Conservation (phyloP, 2,329 filamentous ascomycete species). For the Blastomyces silverae region DNA sequence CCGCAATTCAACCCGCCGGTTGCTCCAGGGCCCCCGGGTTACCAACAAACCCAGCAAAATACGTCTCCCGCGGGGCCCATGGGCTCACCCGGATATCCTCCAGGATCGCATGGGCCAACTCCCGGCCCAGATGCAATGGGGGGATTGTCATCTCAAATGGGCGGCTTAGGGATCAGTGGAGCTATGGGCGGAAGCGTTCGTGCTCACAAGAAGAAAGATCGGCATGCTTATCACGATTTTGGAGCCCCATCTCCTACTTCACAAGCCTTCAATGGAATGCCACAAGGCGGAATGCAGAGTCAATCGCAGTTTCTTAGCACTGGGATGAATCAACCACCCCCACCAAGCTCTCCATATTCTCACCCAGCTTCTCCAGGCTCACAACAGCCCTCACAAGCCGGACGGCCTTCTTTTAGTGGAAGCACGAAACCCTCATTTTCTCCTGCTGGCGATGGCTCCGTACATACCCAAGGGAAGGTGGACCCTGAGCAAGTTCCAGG, state of each 20-base stretch:
- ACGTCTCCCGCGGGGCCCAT: conserved; percentile 25
- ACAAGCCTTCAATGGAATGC: conserved; percentile 63
- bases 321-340: conserved; percentile 38
- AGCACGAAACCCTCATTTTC: conserved; percentile 32
- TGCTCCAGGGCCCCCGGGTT: conserved; percentile 33
- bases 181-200: conserved; percentile 43
- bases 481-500: conserved; percentile 91
- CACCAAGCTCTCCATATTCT: conserved; percentile 28
- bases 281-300: conserved; percentile 48
- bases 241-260: conserved; percentile 63
- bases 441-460: conserved; percentile 47
- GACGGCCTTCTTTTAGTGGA: conserved; percentile 33
- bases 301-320: conserved; percentile 54
- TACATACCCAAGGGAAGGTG: conserved; percentile 65
- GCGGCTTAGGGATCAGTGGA: conserved; percentile 60
- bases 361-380: conserved; percentile 24
- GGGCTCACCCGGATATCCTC: conserved; percentile 11
- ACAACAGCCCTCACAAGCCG: conserved; percentile 38
- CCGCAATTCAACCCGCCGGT: conserved; percentile 47
- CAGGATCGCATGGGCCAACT: conserved; percentile 8
- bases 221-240: conserved; percentile 84
- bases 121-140: conserved; percentile 32
- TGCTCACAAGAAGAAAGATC: conserved; percentile 76
- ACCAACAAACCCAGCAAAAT: conserved; percentile 18
- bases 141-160: conserved; percentile 60